These are phyloP conservation scores for Aspergillus conjunctus DNA, from an alignment of 495 filamentous ascomycete species.

Conservation along the genomic window DNA sequence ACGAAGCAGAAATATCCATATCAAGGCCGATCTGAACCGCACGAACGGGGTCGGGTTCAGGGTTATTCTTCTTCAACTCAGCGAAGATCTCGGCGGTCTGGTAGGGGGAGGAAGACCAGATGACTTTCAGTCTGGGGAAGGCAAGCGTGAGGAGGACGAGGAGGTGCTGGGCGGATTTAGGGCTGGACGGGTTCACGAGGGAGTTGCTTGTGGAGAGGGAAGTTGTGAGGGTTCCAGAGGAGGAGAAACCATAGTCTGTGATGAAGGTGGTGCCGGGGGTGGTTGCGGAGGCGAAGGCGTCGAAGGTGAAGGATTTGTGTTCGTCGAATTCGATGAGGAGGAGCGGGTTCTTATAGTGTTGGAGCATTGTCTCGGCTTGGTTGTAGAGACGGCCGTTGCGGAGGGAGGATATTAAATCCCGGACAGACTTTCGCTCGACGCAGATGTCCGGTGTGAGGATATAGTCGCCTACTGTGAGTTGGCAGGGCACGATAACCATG, in stretches of 20 bases:
- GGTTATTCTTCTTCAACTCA: constrained; percentile 81
- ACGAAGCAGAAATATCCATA: constrained; percentile 51
- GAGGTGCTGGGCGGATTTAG: constrained; percentile 84
- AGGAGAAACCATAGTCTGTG: constrained; percentile 67
- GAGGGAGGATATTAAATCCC: constrained; percentile 88
- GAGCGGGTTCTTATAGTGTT: constrained; percentile 88
- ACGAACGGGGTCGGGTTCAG: constrained; percentile 87
- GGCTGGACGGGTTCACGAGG: constrained; percentile 46
- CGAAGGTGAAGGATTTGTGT: constrained; percentile 94
- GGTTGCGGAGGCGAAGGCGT: constrained; percentile 69
- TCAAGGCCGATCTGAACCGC: constrained; percentile 84
- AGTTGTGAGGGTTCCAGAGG: constrained; percentile 56
- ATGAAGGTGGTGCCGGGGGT: constrained; percentile 41
- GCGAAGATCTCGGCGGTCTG: constrained; percentile 98
- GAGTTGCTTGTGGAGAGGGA: constrained; percentile 48
- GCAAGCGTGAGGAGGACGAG: constrained; percentile 90
- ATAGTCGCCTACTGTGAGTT: constrained; percentile 96
- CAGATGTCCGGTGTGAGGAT: constrained; percentile 87
- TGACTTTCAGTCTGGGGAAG: constrained; percentile 84
- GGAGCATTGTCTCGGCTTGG: constrained; percentile 91
- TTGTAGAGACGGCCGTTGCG: constrained; percentile 87
- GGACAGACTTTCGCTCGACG: constrained; percentile 90
- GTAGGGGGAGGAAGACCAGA: constrained; percentile 92
- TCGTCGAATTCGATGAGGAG: constrained; percentile 97
- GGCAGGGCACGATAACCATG: constrained; percentile 86